Evolutionary conservation across 2,329 filamentous ascomycete genomes (phyloP).

Genomic region (Hymenoscyphus salicellus): DNA sequence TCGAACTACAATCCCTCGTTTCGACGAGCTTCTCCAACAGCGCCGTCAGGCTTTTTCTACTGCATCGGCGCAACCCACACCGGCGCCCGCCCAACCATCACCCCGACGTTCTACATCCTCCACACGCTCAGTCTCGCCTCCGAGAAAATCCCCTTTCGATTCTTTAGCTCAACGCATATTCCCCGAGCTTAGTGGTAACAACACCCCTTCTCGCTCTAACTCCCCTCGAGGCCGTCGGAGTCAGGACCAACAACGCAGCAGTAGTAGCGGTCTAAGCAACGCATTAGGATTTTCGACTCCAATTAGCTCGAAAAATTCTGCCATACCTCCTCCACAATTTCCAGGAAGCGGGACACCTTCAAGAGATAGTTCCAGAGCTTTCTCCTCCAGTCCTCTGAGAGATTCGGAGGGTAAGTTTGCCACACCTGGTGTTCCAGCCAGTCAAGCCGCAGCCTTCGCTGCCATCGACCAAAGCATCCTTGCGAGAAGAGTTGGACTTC

Average conservation of each 20-base stretch:
- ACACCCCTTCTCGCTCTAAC: slow-evolving; percentile 32
- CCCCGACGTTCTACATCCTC: slow-evolving; percentile 47
- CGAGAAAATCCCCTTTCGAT: slow-evolving; percentile 54
- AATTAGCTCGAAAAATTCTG: slow-evolving; percentile 19
- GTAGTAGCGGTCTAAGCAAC: slow-evolving; percentile 23
- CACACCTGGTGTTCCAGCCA: slow-evolving; percentile 32
- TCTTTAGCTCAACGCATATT: slow-evolving; percentile 61
- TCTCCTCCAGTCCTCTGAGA: slow-evolving; percentile 28
- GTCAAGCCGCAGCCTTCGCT: slow-evolving; percentile 59
- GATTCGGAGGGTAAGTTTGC: slow-evolving; percentile 11
- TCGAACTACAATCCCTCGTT: slow-evolving; percentile 63
- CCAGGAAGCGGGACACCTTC: slow-evolving; percentile 26
- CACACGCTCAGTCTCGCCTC: slow-evolving; percentile 50
- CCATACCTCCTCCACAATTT: slow-evolving; percentile 28
- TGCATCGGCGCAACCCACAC: slow-evolving; percentile 42
- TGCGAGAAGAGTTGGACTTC: slow-evolving; percentile 51
- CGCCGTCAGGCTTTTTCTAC: slow-evolving; percentile 63
- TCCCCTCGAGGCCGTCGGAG: slow-evolving; percentile 34
- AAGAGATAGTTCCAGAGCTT: slow-evolving; percentile 28
- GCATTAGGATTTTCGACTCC: slow-evolving; percentile 29
- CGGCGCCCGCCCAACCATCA: slow-evolving; percentile 31
- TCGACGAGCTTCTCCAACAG: slow-evolving; percentile 67
- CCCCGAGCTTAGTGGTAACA: slow-evolving; percentile 43
- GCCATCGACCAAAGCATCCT: slow-evolving; percentile 63
- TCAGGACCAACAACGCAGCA: slow-evolving; percentile 23